Percentiles rank a stretch among this genome's conserved stretches.
phyloP scores from a whole-genome alignment of 2,329 filamentous ascomycete species.

The Gnomoniopsis sp. region DNA sequence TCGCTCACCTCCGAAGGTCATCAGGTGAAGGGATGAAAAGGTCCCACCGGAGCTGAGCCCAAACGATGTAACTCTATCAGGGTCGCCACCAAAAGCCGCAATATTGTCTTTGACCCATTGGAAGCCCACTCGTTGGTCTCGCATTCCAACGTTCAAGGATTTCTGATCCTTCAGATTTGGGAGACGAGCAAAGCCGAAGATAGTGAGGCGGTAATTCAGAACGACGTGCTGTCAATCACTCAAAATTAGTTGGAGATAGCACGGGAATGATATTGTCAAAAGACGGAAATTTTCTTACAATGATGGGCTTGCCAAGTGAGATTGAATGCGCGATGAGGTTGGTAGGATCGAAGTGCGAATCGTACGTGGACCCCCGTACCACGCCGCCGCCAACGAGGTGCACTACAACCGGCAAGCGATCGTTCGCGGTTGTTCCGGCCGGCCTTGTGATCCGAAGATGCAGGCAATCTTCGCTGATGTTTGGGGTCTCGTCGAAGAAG shows the following conservation, averaged over 20 bases:
- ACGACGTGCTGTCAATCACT: not conserved
- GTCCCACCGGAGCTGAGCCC: slow-evolving; percentile 24
- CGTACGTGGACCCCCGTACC: slow-evolving; percentile 25
- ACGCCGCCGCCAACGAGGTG: slow-evolving; percentile 25
- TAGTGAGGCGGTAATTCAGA: slow-evolving; percentile 27
- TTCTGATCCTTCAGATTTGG: slow-evolving; percentile 24
- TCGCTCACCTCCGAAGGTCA: slow-evolving; percentile 27
- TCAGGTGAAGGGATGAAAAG: slow-evolving; percentile 23
- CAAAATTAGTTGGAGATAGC: not conserved
- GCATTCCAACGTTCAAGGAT: slow-evolving; percentile 26
- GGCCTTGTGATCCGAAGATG: slow-evolving; percentile 26
- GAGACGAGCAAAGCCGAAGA: slow-evolving; percentile 30
- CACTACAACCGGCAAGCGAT: slow-evolving; percentile 26
- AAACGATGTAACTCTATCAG: slow-evolving; percentile 22
- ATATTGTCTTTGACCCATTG: slow-evolving; percentile 30
- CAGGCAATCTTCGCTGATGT: slow-evolving; percentile 27
- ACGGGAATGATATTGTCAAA: too few relatives aligned
- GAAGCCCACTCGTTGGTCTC: slow-evolving; percentile 24
- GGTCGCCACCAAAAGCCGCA: slow-evolving; percentile 25
- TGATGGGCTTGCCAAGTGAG: slow-evolving; percentile 22
- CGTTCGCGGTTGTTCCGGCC: slow-evolving; percentile 14
- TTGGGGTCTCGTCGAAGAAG: slow-evolving; percentile 23
- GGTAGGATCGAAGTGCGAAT: slow-evolving; percentile 24
- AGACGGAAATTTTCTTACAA: slow-evolving; percentile 9
- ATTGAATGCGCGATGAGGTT: slow-evolving; percentile 20